These are phyloP conservation scores for Leccinum subtestaceum DNA, from an alignment of 768 basidiomycete species.

Conservation along the genomic window DNA sequence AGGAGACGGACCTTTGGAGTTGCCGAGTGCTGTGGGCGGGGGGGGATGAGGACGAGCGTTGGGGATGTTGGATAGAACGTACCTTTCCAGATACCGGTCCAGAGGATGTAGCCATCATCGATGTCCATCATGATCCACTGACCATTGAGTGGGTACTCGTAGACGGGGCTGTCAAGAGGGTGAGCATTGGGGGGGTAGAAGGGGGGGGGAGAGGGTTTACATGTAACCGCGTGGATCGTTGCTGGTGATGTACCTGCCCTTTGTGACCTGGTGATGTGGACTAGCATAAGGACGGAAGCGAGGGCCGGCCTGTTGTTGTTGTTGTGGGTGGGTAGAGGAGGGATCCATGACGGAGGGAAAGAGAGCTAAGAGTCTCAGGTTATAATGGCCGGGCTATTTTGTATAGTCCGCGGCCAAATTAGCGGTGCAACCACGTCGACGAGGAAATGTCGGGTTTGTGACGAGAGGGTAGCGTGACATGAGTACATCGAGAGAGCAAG, in stretches of 20 bases:
- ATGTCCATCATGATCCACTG: slow-evolving; percentile 97
- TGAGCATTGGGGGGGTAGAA: slow-evolving; percentile 1
- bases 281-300: slow-evolving; percentile 70
- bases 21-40: slow-evolving; percentile 61
- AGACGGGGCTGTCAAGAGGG: slow-evolving; percentile 60
- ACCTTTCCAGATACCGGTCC: slow-evolving; percentile 97
- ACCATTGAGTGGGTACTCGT: slow-evolving; percentile 84
- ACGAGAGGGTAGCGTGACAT: slow-evolving; percentile 24
- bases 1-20: slow-evolving; percentile 69
- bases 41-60: slow-evolving; percentile 6
- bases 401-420: slow-evolving; percentile 32
- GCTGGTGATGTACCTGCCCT: slow-evolving; percentile 85
- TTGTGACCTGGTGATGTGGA: slow-evolving; percentile 76
- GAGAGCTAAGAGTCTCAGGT: slow-evolving; percentile 9
- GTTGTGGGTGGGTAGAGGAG: slow-evolving; percentile 25
- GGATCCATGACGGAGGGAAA: slow-evolving; percentile 37
- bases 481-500: slow-evolving; percentile 18
- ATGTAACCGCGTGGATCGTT: slow-evolving; percentile 89
- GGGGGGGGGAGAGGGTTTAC: slow-evolving; percentile 40
- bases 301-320: slow-evolving; percentile 20
- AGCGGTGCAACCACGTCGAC: slow-evolving; percentile 36
- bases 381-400: slow-evolving; percentile 24
- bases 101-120: slow-evolving; percentile 87
- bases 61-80: slow-evolving; percentile 7
- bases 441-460: slow-evolving; percentile 32